These are phyloP conservation scores for Pseudocercospora macadamiae DNA, from an alignment of 2,329 filamentous ascomycete genomes.

Conservation along the genomic window DNA sequence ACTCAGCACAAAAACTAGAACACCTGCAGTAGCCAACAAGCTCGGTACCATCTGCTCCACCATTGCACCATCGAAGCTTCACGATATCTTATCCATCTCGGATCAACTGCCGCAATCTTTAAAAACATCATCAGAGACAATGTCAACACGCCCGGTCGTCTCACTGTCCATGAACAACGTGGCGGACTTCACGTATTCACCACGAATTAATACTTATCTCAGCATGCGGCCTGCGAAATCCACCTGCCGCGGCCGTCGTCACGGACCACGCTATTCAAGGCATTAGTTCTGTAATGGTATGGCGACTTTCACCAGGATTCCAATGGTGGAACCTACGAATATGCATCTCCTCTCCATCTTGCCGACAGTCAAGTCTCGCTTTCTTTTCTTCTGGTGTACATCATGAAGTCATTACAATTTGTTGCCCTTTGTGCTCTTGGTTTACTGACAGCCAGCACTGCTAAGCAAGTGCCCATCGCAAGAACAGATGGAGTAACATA, in stretches of 20 bases:
- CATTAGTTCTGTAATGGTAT: neutral
- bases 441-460: neutral
- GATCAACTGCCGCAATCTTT: neutral
- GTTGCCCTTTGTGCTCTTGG: neutral
- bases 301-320: neutral
- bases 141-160: neutral
- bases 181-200: too few relatives aligned
- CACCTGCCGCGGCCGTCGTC: neutral
- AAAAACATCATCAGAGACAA: neutral
- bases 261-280: neutral
- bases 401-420: neutral
- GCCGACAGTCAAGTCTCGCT: neutral
- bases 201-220: too few relatives aligned
- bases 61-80: neutral
- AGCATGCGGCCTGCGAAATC: too few relatives aligned
- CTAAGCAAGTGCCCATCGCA: neutral
- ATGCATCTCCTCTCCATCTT: neutral
- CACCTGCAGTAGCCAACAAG: neutral
- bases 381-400: neutral
- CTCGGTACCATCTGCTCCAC: neutral
- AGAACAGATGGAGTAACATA: constrained; percentile 27
- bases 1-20: neutral
- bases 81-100: neutral
- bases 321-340: neutral
- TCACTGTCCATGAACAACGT: neutral